Evolutionary conservation across 2,329 filamentous ascomycete genomes (phyloP), one percentile per base, ranked within the genome.

Genomic region (Diaporthe sp.): DNA sequence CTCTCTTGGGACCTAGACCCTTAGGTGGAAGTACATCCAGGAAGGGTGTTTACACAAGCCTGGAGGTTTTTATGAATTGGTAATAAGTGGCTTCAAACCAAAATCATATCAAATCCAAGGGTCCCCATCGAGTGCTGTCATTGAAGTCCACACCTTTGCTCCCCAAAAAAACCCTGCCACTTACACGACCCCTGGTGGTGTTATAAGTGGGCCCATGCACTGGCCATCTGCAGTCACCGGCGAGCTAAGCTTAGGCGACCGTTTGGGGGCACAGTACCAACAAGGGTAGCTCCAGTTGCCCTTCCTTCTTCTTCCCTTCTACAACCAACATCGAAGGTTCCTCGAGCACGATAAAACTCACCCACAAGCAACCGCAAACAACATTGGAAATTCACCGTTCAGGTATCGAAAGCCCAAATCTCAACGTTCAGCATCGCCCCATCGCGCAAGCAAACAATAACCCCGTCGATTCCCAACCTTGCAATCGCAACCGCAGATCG

Each of bases 211-310:
- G 65, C 4, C n/a, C 28, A 37, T 37, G 63, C 63, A 53, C 47
- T 53, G 65, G 17, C 65, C 65, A n/a, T 31, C 65, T 68, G 47
- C 31, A 72, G 71, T 72, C 57, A 72, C n/a, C 20, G 70, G 55
- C 71, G 57, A 72, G 57, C 71, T 72, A 39, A 51, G 61, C 61
- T 34, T 31, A 39, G 60, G 39, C 49, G 49, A 25, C 49, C n/a
- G n/a, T 53, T 53, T n/a, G 25, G 49, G 49, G 49, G n/a, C n/a
- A 53, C 49, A 53, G 9, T 13, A 25, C 49, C 49, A 53, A 25
- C 8, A 31, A 31, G 42, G 57, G 34, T 37, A 25, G 39, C 28
- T 25, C 31, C 39, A 49, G 37, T 20, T 3, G 10, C 4, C 8
- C 34, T 28, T 42, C n/a, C 42, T 3, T 25, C 57, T 28, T 31